Evolutionary conservation across 2,329 filamentous ascomycete genomes (phyloP).

Genomic region (Coleophoma cylindrospora): DNA sequence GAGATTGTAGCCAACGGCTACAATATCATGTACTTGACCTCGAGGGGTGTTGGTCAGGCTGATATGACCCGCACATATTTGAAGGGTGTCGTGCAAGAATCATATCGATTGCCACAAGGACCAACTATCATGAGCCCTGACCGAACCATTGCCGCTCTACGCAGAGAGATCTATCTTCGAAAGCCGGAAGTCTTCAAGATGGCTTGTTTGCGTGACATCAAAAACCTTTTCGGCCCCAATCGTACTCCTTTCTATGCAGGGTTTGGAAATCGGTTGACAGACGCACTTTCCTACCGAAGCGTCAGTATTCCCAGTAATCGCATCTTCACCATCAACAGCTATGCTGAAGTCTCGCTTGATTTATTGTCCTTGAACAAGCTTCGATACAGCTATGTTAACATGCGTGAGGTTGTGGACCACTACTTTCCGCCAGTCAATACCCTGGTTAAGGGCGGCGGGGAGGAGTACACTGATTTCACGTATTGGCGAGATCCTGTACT

Average conservation of each 20-base stretch:
- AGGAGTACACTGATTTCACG: conserved; percentile 94
- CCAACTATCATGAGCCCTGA: conserved; percentile 95
- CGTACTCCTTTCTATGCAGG: conserved; percentile 90
- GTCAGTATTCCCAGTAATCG: conserved; percentile 92
- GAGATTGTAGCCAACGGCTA: conserved; percentile 95
- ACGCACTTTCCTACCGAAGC: conserved; percentile 91
- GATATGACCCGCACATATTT: conserved; percentile 88
- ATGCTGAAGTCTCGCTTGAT: conserved; percentile 91
- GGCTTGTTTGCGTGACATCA: conserved; percentile 93
- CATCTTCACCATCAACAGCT: conserved; percentile 98
- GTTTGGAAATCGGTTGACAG: conserved; percentile 93
- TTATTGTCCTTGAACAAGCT: conserved; percentile 88
- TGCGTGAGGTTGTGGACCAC: conserved; percentile 95
- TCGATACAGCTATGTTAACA: conserved; percentile 94
- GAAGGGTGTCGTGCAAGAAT: conserved; percentile 83
- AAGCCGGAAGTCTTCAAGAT: conserved; percentile 99
- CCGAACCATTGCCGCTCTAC: conserved; percentile 85
- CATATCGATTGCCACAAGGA: conserved; percentile 78
- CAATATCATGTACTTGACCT: conserved; percentile 98
- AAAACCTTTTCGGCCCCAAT: conserved; percentile 74
- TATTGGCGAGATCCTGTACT: conserved; percentile 89
- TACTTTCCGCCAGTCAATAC: conserved; percentile 92
- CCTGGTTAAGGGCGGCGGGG: conserved; percentile 81
- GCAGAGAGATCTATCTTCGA: conserved; percentile 87
- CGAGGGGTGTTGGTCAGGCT: conserved; percentile 86